Conservation (phyloP, 2,329 filamentous ascomycete genomes). For the Cordyceps tenuipes region DNA sequence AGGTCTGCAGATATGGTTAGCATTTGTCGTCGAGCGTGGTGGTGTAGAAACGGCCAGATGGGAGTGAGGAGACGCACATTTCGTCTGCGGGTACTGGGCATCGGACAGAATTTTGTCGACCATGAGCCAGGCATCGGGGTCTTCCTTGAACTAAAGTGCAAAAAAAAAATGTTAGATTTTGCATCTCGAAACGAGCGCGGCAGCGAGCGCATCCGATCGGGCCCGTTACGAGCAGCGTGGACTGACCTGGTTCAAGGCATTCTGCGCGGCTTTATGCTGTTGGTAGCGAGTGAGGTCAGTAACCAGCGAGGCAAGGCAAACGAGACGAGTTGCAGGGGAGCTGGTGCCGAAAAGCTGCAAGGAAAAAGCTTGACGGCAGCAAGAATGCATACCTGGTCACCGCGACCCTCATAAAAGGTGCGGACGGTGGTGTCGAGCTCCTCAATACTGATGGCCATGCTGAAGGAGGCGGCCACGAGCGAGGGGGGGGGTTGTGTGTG, state of each 20-base stretch:
- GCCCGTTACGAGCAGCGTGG: conserved; percentile 13
- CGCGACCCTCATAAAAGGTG: conserved; percentile 94
- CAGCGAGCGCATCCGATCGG: too few species aligned
- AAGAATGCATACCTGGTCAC: conserved; percentile 65
- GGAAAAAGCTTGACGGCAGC: conserved; percentile 21
- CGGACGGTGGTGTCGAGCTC: conserved; percentile 96
- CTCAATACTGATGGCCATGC: conserved; percentile 67
- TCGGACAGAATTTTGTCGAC: conserved; percentile 95
- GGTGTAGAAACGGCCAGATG: conserved; percentile 5
- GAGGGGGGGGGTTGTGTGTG: conserved; percentile 19
- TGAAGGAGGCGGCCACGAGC: conserved; percentile 26
- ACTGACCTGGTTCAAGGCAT: conserved; percentile 82
- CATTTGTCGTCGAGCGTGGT: conserved; percentile 12
- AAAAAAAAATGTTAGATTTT: neutral
- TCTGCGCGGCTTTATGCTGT: conserved; percentile 93
- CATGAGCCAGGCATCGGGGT: conserved; percentile 94
- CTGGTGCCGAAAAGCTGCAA: conserved; percentile 26
- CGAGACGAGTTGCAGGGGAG: neutral
- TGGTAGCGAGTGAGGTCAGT: conserved; percentile 5
- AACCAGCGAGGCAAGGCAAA: neutral
- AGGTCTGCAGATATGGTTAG: conserved; percentile 53
- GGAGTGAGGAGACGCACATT: conserved; percentile 56
- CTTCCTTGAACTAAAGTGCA: conserved; percentile 80
- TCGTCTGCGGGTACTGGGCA: conserved; percentile 88
- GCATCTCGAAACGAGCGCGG: neutral